Evolutionary conservation across 2,329 filamentous ascomycete species (phyloP), one percentile per base, ranked within the genome.

Genomic region (Hypomyces rosellus): DNA sequence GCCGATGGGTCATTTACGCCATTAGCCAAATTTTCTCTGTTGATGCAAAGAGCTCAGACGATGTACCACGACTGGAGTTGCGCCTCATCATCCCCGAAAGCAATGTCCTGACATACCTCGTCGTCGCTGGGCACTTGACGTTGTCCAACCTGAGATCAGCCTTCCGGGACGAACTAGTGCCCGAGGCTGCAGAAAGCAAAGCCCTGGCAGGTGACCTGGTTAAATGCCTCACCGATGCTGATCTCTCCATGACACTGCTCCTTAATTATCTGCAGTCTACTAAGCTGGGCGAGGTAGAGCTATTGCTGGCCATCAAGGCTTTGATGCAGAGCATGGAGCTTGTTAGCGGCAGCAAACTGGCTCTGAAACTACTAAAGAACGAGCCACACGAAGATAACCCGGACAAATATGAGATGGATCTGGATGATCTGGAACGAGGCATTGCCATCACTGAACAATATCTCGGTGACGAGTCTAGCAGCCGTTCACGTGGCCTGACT

Each of bases 311-410:
- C 4, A 78, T 90, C 47, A 78, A 81, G 48, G 69, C 79, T 2
- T 71, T 90, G 14, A 85, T 90, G 72, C 75, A 80, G 43, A 89
- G 83, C 57, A 75, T 91, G 38, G 84, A 85, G 53, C 65, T 83
- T 34, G 70, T 81, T 18, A 70, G 74, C 33, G 73, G 76, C 46
- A 66, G 57, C 50, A 66, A 59, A 55, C 56, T 59, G 46, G 59
- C 53, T 18, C 64, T 57, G 22, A 69, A 68, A 48, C 61, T 69
- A 5, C 45, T 66, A 47, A 63, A 60, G 38, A 61, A 60, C 20
- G 65, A 63, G 40, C 42, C 63, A 7, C 56, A 65, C 33, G 61
- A 59, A 22, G 60, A 50, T 7, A 57, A 55, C 42, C 48, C 48
- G 20, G 65, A 68, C 45, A 59, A 68, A 9, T 71, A 72, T 55